These are phyloP conservation scores for Abortiporus biennis DNA, from an alignment of 1,284 basidiomycete genomes.

Conservation along the genomic window DNA sequence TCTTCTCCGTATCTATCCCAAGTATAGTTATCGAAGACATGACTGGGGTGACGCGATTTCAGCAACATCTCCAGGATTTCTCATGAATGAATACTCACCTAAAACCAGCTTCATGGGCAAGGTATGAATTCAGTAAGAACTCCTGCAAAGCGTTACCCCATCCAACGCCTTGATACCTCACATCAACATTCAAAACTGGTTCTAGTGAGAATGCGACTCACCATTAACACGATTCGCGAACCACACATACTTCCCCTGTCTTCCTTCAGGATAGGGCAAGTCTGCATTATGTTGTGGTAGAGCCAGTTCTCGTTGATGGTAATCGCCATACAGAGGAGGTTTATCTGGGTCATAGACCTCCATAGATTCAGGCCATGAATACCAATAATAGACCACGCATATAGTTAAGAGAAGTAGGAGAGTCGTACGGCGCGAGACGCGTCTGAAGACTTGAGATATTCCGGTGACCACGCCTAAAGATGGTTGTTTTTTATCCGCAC, in stretches of 20 bases:
- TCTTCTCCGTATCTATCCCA: slow-evolving; percentile 8
- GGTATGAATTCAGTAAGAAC: slow-evolving; percentile 9
- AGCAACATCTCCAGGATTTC: background rate
- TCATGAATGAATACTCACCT: slow-evolving; percentile 2
- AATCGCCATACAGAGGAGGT: slow-evolving; percentile 43
- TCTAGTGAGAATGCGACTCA: slow-evolving; percentile 17
- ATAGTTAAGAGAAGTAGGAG: too few species aligned
- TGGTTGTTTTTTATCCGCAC: too few species aligned
- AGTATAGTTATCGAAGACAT: slow-evolving; percentile 12
- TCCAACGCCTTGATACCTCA: slow-evolving; percentile 6
- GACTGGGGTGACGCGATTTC: slow-evolving; percentile 1
- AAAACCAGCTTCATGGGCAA: slow-evolving; percentile 8
- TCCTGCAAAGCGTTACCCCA: slow-evolving; percentile 13
- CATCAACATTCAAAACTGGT: background rate
- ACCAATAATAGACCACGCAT: too few species aligned
- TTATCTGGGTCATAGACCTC: background rate
- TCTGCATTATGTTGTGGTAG: slow-evolving; percentile 41
- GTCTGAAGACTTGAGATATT: too few species aligned
- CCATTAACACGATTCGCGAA: slow-evolving; percentile 41
- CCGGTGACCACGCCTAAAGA: too few species aligned
- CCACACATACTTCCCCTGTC: slow-evolving; percentile 39
- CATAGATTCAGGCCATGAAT: too few species aligned
- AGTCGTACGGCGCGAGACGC: too few species aligned
- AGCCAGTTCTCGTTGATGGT: slow-evolving; percentile 36
- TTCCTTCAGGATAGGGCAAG: slow-evolving; percentile 35